phyloP scores from a whole-genome alignment of 2,329 filamentous ascomycete species.

The Madurella mycetomatis region DNA sequence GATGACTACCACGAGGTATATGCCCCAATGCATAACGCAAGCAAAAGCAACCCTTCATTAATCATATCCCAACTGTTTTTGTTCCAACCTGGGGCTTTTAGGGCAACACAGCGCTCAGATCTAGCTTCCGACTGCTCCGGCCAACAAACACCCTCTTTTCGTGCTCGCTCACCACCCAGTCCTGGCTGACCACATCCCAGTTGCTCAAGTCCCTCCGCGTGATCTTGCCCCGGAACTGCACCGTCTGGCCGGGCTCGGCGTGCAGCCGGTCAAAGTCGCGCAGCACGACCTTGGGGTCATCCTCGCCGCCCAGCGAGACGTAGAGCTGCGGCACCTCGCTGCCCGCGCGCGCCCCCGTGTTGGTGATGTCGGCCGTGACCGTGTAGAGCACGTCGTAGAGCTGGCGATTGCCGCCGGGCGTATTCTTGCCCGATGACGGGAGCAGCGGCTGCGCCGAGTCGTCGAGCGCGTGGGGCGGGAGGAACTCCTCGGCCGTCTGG shows the following conservation, averaged over 20 bases:
- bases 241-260: conserved; percentile 64
- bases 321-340: conserved; percentile 77
- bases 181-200: conserved; percentile 75
- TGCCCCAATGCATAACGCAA: no score
- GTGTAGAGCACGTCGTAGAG: conserved; percentile 68
- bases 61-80: no score
- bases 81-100: no score
- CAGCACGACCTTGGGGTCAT: conserved; percentile 63
- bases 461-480: conserved; percentile 56
- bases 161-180: conserved; percentile 65
- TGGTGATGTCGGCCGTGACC: conserved; percentile 63
- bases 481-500: conserved; percentile 50
- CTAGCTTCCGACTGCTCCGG: conserved; percentile 51
- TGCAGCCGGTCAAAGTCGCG: conserved; percentile 76
- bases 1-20: no score
- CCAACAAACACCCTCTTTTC: conserved; percentile 54
- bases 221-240: conserved; percentile 62
- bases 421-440: conserved; percentile 42
- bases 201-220: conserved; percentile 80
- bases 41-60: no score
- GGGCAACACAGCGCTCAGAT: conserved; percentile 20
- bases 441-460: conserved; percentile 53
- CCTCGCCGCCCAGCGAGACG: conserved; percentile 71
- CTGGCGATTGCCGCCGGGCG: conserved; percentile 57
- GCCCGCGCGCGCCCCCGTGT: conserved; percentile 61